phyloP scores from a whole-genome alignment of 2,329 filamentous ascomycete species.

The Exserohilum turcica region DNA sequence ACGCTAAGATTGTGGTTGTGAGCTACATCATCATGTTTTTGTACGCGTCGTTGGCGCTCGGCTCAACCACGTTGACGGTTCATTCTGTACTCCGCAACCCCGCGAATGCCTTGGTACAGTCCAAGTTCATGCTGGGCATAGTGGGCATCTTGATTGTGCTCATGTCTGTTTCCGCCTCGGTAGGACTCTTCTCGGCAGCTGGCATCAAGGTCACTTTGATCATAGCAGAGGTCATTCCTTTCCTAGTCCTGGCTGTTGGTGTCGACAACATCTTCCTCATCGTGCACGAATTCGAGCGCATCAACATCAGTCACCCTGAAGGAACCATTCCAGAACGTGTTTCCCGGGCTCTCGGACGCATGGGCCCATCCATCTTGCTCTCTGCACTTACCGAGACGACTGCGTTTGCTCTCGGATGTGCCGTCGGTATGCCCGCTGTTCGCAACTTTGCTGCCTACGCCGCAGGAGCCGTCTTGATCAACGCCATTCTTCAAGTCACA shows the following conservation, averaged over 20 bases:
- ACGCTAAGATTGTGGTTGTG: conserved; percentile 93
- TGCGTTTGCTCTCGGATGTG: conserved; percentile 88
- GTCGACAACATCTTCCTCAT: conserved; percentile 99
- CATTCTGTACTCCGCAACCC: conserved; percentile 81
- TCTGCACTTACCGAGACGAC: conserved; percentile 94
- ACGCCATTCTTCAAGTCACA: conserved; percentile 93
- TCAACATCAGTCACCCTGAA: conserved; percentile 90
- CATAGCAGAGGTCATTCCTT: conserved; percentile 97
- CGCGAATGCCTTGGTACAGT: conserved; percentile 84
- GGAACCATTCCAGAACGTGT: conserved; percentile 85
- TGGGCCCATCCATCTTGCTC: conserved; percentile 94
- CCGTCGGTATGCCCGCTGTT: conserved; percentile 97
- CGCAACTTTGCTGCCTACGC: conserved; percentile 97
- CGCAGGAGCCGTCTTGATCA: conserved; percentile 94
- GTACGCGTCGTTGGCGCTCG: conserved; percentile 90
- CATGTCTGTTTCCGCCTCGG: conserved; percentile 95
- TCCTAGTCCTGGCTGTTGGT: conserved; percentile 92
- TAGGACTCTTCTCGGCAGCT: conserved; percentile 89
- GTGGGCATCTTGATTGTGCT: conserved; percentile 93
- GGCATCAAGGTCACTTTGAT: conserved; percentile 95
- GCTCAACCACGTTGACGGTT: conserved; percentile 81
- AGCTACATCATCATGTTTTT: conserved; percentile 99
- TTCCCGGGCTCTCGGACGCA: conserved; percentile 85
- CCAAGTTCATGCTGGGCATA: conserved; percentile 94
- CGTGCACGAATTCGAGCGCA: conserved; percentile 95